Base-by-base conservation (phyloP, 345 rosid species). In the Bruguiera sexangula region DNA sequence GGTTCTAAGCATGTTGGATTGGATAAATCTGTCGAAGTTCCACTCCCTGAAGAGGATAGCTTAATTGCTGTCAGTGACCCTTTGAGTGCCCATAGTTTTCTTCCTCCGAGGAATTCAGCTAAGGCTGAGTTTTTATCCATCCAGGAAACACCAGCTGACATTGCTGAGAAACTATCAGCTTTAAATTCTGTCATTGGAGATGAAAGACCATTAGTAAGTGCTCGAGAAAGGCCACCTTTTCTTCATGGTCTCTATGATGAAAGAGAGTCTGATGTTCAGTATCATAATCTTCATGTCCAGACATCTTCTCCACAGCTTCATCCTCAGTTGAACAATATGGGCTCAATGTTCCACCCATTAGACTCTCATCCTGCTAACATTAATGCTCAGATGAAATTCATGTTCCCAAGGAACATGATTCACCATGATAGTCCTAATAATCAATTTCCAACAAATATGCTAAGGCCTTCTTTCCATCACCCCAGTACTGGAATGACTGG, bases 391-490 rank as follows among this genome's bases (percentile, higher is more conserved):
- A 75, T 89, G 80, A 87, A 88, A 71, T 84, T 84, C 75, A 70
- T 86, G 79, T 68, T 78, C 29, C 83, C 76, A 43, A 96, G 88
- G 71, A 82, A 82, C 74, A 73, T 77, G 48, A 74, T 81, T 68
- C 89, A 79, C 78, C 91, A 74, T 13, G 90, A 86, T 67, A 65
- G 78, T 68, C 74, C 82, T 59, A 84, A 74, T 77, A 87, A 85
- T 73, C 95, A 78, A 59, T 85, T 86, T 73, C 81, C 85, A 56
- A 76, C 79, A 62, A 85, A 79, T 66, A 75, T 89, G 84, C 79
- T 80, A 62, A 91, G 74, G 6, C 92, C 96, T 55, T 82, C 91
- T 60, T 83, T 89, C 75, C 88, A 82, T 74, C 92, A 85, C 50
- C 78, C 84, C 29, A 79, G 67, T 70, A 55, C 77, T 66, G 88